Evolutionary conservation across 2,329 filamentous ascomycete species (phyloP).

Genomic region (Diaporthe longicolla): DNA sequence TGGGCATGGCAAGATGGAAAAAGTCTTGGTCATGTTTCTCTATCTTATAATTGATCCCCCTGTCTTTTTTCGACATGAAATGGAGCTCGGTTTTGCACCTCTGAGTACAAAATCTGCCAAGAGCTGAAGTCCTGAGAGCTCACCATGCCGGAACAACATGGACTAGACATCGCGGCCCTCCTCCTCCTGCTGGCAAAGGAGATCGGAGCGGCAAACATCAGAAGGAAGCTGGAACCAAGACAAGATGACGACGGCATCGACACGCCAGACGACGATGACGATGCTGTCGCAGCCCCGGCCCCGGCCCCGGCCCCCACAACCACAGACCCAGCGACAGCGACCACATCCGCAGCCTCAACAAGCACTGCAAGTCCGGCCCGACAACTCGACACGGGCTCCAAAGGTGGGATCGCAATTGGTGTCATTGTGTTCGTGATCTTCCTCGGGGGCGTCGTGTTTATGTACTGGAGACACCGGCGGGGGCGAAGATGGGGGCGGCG

Average conservation of each 20-base stretch:
- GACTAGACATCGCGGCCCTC: conserved; percentile 11
- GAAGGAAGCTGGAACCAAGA: background rate
- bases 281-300: background rate
- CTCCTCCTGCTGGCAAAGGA: conserved; percentile 2
- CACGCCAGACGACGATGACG: conserved; percentile 26
- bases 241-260: conserved; percentile 28
- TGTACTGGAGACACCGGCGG: conserved; percentile 26
- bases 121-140: conserved; percentile 22
- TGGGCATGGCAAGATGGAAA: background rate
- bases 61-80: background rate
- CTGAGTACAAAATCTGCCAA: background rate
- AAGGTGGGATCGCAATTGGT: conserved; percentile 28
- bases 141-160: conserved; percentile 25
- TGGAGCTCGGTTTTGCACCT: background rate
- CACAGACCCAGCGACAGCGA: background rate
- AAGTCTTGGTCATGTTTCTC: conserved; percentile 3
- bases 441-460: conserved; percentile 1
- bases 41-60: background rate
- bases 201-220: conserved; percentile 1
- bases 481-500: conserved; percentile 15
- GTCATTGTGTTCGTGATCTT: conserved; percentile 13
- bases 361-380: background rate
- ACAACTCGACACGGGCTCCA: conserved; percentile 7
- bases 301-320: conserved; percentile 6
- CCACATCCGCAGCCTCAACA: conserved; percentile 23